Evolutionary conservation across 768 basidiomycete species (phyloP).

Genomic region (Boletus subcaerulescens): DNA sequence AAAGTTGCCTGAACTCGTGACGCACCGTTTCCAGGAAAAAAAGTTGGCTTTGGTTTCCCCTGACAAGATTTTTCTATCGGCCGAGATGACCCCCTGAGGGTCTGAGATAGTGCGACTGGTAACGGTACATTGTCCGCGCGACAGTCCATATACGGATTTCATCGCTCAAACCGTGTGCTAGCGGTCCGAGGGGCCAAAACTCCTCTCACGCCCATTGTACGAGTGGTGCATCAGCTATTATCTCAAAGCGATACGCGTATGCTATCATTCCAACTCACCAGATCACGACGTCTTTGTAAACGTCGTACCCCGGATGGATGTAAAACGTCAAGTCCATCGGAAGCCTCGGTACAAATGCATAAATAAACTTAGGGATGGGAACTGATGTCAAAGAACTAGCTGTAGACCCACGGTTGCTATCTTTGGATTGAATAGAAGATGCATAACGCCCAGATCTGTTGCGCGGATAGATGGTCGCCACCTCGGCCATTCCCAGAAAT

Average conservation of each 20-base stretch:
- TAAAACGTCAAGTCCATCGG: background rate
- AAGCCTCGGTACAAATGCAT: background rate
- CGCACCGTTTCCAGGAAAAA: background rate
- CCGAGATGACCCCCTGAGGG: background rate
- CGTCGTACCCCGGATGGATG: background rate
- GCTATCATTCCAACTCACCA: too few relatives aligned
- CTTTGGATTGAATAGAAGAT: constrained; percentile 7
- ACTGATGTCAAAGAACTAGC: background rate
- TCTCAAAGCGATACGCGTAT: too few relatives aligned
- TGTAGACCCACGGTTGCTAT: constrained; percentile 10
- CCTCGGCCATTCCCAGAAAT: constrained; percentile 7
- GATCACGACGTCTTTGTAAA: background rate
- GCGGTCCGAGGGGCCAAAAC: background rate
- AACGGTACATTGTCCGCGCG: constrained; percentile 2
- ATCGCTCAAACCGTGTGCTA: constrained; percentile 1
- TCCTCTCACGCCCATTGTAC: constrained; percentile 6
- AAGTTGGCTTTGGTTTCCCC: background rate
- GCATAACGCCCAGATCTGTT: background rate
- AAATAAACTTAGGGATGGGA: constrained; percentile 3
- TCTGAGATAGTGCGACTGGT: background rate
- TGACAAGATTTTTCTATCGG: background rate
- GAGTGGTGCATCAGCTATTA: background rate
- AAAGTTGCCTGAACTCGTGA: background rate
- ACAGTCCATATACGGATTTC: background rate
- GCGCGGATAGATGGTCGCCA: background rate